phyloP scores from a whole-genome alignment of 495 filamentous ascomycete species.

The Podospora sp. region DNA sequence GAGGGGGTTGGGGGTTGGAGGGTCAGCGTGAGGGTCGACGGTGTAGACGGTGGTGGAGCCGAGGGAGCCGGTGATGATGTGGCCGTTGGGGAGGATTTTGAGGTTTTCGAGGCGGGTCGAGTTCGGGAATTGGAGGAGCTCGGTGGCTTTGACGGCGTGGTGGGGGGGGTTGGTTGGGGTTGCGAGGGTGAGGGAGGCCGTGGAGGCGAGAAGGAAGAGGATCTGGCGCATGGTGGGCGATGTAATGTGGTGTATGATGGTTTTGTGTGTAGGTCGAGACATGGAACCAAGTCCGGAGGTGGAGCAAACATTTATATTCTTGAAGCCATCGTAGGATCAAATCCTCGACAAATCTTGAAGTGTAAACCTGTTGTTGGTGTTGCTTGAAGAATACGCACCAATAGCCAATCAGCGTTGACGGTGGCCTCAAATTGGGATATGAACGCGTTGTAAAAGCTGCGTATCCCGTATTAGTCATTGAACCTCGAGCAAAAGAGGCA shows the following conservation, averaged over 20 bases:
- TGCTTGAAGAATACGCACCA: background rate
- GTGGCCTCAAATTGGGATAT: background rate
- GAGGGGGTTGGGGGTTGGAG: constrained; percentile 31
- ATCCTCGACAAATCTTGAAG: background rate
- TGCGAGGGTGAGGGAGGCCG: background rate
- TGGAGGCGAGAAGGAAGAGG: background rate
- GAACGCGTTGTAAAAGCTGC: background rate
- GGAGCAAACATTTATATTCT: background rate
- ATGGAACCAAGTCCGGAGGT: background rate
- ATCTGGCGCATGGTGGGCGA: background rate
- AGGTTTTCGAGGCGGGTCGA: background rate
- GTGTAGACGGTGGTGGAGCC: constrained; percentile 24
- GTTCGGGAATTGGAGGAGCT: constrained; percentile 5
- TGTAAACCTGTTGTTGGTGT: no score
- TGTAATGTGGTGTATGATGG: background rate
- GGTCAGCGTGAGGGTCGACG: constrained; percentile 27
- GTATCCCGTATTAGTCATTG: background rate
- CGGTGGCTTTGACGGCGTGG: background rate
- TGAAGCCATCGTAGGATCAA: constrained; percentile 1
- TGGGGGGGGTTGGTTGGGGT: background rate
- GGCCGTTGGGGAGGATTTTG: constrained; percentile 14
- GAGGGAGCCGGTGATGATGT: constrained; percentile 4
- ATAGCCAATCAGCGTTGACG: background rate
- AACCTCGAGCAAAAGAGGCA: background rate
- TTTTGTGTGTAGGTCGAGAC: background rate